phyloP scores from a whole-genome alignment of 108 stramenopile species.

The Fragilaria radians region DNA sequence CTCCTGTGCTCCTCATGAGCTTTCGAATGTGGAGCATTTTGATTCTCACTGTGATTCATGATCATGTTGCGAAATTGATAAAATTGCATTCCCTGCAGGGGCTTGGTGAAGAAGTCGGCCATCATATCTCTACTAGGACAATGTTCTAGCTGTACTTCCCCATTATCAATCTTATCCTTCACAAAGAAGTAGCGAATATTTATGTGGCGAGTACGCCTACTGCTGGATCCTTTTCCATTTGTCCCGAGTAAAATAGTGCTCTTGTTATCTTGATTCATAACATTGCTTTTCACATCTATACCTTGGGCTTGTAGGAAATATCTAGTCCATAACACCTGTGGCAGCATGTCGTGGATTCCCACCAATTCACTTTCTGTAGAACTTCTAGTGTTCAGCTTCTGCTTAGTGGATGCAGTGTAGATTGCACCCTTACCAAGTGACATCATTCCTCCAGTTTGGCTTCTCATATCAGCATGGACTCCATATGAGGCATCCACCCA shows the following conservation, averaged over 20 bases:
- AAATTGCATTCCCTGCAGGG: constrained; percentile 31
- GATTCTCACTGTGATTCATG: constrained; percentile 15
- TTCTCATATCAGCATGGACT: no score
- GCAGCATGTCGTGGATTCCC: constrained; percentile 30
- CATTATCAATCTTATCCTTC: constrained; percentile 17
- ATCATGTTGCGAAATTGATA: constrained; percentile 21
- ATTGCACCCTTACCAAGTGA: constrained; percentile 28
- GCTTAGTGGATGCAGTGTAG: no score
- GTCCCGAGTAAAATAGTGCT: constrained; percentile 43
- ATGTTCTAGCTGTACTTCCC: constrained; percentile 18
- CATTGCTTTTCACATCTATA: constrained; percentile 17
- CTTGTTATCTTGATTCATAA: constrained; percentile 40
- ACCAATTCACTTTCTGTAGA: constrained; percentile 45
- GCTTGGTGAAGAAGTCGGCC: constrained; percentile 48
- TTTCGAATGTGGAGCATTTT: constrained; percentile 2
- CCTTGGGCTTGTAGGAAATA: constrained; percentile 43
- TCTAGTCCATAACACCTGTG: constrained; percentile 35
- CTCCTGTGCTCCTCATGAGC: constrained; percentile 17
- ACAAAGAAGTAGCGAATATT: constrained; percentile 44
- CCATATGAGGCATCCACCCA: constrained; percentile 44
- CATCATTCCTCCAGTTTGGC: constrained; percentile 43
- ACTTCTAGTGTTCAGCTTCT: no score
- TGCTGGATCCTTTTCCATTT: constrained; percentile 28
- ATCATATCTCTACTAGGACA: constrained; percentile 46
- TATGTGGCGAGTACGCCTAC: constrained; percentile 39